Percentiles rank a stretch among this genome's conserved stretches.
These are phyloP conservation scores for Aspergillus sp. DNA, from an alignment of 2,329 filamentous ascomycete species.

Conservation along the genomic window DNA sequence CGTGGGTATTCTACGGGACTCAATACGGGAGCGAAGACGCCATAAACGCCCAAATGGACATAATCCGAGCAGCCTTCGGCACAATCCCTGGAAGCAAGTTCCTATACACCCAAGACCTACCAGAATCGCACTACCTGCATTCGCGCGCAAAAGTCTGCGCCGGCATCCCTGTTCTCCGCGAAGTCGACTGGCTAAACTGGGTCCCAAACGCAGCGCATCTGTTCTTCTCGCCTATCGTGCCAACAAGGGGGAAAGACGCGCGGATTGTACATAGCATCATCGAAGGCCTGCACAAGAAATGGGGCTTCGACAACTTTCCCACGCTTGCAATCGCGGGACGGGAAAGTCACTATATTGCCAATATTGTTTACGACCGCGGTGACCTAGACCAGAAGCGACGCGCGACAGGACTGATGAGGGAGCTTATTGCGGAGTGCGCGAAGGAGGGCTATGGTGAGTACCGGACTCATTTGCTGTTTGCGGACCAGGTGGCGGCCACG, in stretches of 20 bases:
- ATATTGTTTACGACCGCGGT: not conserved
- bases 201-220: not conserved
- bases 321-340: not conserved
- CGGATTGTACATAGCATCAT: not conserved
- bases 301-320: not conserved
- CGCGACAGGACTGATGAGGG: conserved; percentile 26
- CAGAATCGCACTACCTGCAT: not conserved
- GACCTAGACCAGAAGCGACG: not conserved
- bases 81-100: not conserved
- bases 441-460: conserved; percentile 37
- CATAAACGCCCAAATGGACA: not conserved
- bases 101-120: not conserved
- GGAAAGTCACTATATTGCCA: not conserved
- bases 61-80: not conserved
- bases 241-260: not conserved
- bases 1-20: not conserved
- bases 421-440: conserved; percentile 42
- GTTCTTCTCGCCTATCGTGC: not conserved
- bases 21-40: not conserved
- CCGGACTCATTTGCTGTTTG: conserved; percentile 47
- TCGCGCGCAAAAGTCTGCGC: not conserved
- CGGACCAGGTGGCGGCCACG: conserved; percentile 49
- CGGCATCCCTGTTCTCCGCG: not conserved
- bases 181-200: not conserved
- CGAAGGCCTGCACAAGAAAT: not conserved